Percentiles rank a stretch among this genome's conserved stretches.
phyloP scores from a whole-genome alignment of 2,329 filamentous ascomycete genomes.

The Immersiporthe knoxdaviesiana region DNA sequence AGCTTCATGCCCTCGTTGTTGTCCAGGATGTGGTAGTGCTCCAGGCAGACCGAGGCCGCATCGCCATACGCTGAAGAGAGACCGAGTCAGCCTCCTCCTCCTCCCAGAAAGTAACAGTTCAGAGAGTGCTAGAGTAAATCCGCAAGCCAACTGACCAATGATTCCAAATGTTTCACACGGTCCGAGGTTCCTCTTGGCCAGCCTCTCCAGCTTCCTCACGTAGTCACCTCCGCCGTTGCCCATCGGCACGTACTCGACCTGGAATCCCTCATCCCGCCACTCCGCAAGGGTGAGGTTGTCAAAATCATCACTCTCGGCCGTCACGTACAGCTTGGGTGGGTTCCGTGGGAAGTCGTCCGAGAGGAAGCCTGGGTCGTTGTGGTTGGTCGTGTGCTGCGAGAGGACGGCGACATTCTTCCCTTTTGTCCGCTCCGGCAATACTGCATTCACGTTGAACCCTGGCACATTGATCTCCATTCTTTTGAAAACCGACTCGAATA shows the following conservation, averaged over 20 bases:
- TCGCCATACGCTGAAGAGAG: conserved; percentile 44
- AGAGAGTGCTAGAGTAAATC: background rate
- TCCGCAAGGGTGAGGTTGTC: conserved; percentile 42
- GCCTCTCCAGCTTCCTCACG: conserved; percentile 38
- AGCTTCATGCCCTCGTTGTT: conserved; percentile 50
- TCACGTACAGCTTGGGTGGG: conserved; percentile 47
- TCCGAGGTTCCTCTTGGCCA: conserved; percentile 40
- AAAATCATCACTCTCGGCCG: conserved; percentile 48
- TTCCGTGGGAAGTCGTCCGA: conserved; percentile 44
- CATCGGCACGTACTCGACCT: conserved; percentile 48
- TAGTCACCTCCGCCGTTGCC: conserved; percentile 42
- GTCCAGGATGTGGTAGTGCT: conserved; percentile 49
- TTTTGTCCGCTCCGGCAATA: conserved; percentile 13
- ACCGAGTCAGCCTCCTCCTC: conserved; percentile 3
- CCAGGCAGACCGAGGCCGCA: conserved; percentile 47
- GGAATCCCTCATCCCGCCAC: conserved; percentile 49
- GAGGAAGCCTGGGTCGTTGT: conserved; percentile 47
- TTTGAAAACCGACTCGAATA: background rate
- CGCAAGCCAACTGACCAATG: conserved; percentile 39
- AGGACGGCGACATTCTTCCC: conserved; percentile 25
- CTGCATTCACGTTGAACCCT: conserved; percentile 15
- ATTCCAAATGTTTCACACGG: conserved; percentile 51
- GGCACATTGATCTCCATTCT: conserved; percentile 19
- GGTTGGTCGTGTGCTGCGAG: conserved; percentile 37
- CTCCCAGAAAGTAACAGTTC: background rate